Conservation (phyloP, 129 eudicot species). For the Rutidosis leptorrhynchoides region DNA sequence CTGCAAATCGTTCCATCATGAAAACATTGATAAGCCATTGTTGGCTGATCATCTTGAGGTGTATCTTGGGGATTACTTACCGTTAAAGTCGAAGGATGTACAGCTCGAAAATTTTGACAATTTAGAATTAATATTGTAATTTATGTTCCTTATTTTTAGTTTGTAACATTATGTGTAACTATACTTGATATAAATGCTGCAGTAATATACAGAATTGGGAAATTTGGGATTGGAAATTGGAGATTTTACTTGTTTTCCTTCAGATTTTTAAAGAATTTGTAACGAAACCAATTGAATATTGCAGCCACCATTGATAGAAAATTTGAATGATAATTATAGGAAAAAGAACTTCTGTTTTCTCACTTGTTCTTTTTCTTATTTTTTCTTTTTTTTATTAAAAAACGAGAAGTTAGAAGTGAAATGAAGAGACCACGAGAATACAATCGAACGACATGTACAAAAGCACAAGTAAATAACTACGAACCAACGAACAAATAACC, state of each 20-base stretch:
- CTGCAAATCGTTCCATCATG: slow-evolving; percentile 56
- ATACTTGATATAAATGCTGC: background rate
- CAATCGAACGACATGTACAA: too few relatives aligned
- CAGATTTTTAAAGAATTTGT: too few relatives aligned
- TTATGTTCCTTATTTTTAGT: background rate
- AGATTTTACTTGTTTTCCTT: background rate
- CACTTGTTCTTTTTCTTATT: too few relatives aligned
- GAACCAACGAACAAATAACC: too few relatives aligned
- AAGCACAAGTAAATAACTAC: too few relatives aligned
- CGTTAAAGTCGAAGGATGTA: slow-evolving; percentile 38
- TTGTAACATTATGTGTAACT: slow-evolving; percentile 3
- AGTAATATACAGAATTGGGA: background rate
- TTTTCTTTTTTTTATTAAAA: too few relatives aligned
- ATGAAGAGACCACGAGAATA: too few relatives aligned
- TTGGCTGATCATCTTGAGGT: slow-evolving; percentile 60
- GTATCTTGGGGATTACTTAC: slow-evolving; percentile 50
- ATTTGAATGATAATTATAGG: too few relatives aligned
- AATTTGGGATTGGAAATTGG: background rate
- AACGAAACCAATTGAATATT: too few relatives aligned
- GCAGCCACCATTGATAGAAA: too few relatives aligned
- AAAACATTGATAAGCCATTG: slow-evolving; percentile 52
- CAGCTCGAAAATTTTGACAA: slow-evolving; percentile 35
- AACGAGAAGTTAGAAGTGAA: too few relatives aligned
- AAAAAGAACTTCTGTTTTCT: too few relatives aligned
- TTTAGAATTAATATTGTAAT: slow-evolving; percentile 17